Conservation (phyloP, 1,284 basidiomycete genomes). For the Malassezia yamatoensis region DNA sequence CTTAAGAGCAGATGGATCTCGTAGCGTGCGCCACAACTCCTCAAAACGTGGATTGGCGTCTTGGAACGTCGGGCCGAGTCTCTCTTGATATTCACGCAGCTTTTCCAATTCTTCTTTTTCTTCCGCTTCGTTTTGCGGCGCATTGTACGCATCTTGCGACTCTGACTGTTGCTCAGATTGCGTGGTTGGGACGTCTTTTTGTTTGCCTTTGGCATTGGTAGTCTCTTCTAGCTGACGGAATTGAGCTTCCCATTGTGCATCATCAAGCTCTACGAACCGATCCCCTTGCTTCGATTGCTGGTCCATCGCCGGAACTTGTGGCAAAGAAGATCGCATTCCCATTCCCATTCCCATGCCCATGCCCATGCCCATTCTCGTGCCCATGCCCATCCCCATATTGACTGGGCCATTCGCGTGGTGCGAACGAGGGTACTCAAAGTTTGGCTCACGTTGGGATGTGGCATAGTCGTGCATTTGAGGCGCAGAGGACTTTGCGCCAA, state of each 20-base stretch:
- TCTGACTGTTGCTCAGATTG: slow-evolving; percentile 19
- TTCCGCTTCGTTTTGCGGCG: slow-evolving; percentile 16
- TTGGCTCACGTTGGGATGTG: too few species aligned
- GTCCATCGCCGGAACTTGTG: neutral
- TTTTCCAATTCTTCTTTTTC: slow-evolving; percentile 22
- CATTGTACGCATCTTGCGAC: slow-evolving; percentile 7
- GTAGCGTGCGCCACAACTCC: slow-evolving; percentile 45
- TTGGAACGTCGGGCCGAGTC: slow-evolving; percentile 29
- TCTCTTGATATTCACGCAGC: slow-evolving; percentile 36
- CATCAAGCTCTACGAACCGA: slow-evolving; percentile 28
- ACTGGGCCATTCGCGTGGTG: neutral
- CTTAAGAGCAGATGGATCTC: slow-evolving; percentile 23
- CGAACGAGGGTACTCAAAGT: neutral
- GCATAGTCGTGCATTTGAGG: neutral
- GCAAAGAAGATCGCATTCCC: slow-evolving; percentile 26
- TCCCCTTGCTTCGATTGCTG: slow-evolving; percentile 17
- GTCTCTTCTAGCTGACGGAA: slow-evolving; percentile 37
- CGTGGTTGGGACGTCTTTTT: slow-evolving; percentile 21
- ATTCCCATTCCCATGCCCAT: slow-evolving; percentile 19
- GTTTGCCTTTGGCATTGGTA: slow-evolving; percentile 17
- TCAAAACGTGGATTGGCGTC: slow-evolving; percentile 37
- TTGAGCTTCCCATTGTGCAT: slow-evolving; percentile 41
- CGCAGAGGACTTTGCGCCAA: neutral
- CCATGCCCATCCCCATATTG: neutral
- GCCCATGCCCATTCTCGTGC: neutral